A percentile compares a stretch with the other conserved stretches of the same genome.
Conservation (phyloP, 1,139 yeast species). For the Suhomyces bokatorum region DNA sequence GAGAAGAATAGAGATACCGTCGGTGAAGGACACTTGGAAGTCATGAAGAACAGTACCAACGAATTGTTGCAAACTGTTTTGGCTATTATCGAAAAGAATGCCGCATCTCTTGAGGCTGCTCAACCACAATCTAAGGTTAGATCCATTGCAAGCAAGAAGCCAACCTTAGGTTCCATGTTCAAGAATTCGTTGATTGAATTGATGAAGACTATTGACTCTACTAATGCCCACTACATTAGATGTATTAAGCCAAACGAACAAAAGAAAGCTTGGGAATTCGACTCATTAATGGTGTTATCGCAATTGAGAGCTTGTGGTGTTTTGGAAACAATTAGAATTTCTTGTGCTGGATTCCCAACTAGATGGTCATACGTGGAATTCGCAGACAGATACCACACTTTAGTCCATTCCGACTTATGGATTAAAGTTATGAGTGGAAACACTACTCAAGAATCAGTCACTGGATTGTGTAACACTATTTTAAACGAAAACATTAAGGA, state of each 20-base stretch:
- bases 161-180: constrained; percentile 93
- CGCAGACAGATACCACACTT: constrained; percentile 83
- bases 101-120: constrained; percentile 54
- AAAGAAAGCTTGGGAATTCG: constrained; percentile 95
- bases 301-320: constrained; percentile 99
- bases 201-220: constrained; percentile 89
- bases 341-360: constrained; percentile 98
- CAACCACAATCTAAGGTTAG: constrained; percentile 31
- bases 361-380: constrained; percentile 95
- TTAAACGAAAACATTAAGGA: constrained; percentile 64
- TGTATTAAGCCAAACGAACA: constrained; percentile 96
- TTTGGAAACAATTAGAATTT: constrained; percentile 89
- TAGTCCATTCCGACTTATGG: constrained; percentile 74
- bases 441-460: constrained; percentile 58
- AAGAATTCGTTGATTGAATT: constrained; percentile 89
- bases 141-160: constrained; percentile 65
- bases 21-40: constrained; percentile 91
- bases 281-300: constrained; percentile 90
- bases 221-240: constrained; percentile 94
- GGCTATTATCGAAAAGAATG: constrained; percentile 61
- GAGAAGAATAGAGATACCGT: constrained; percentile 98
- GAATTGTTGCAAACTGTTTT: constrained; percentile 64
- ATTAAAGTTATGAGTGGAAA: constrained; percentile 57
- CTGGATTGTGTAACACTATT: constrained; percentile 66
- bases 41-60: constrained; percentile 69